Evolutionary conservation across 2,329 filamentous ascomycete genomes (phyloP).

Genomic region (Geoglossum cookeanum): DNA sequence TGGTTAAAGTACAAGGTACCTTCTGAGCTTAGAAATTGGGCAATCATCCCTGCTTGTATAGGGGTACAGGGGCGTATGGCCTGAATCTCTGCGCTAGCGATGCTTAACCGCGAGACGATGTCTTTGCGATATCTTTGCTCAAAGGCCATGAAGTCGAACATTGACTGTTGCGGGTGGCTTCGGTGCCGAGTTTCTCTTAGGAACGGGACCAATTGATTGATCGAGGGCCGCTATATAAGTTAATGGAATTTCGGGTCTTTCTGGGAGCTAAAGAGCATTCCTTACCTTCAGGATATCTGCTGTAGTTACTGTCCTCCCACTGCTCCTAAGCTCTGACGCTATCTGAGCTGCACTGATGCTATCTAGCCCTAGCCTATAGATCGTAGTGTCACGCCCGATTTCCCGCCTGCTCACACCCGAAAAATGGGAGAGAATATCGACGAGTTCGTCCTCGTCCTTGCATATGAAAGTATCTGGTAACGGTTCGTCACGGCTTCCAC

Average conservation of each 20-base stretch:
- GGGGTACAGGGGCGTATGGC: conserved; percentile 58
- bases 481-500: background rate
- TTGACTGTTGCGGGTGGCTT: conserved; percentile 8
- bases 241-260: conserved; percentile 3
- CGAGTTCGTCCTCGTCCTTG: conserved; percentile 31
- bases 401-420: conserved; percentile 29
- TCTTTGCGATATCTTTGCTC: conserved; percentile 22
- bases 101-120: conserved; percentile 16
- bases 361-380: conserved; percentile 78
- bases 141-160: conserved; percentile 31
- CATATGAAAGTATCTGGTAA: conserved; percentile 25
- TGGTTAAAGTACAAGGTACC: conserved; percentile 61
- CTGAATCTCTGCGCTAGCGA: conserved; percentile 27
- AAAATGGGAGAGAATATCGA: conserved; percentile 37
- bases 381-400: conserved; percentile 45
- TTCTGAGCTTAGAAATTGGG: conserved; percentile 47
- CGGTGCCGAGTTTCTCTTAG: conserved; percentile 7
- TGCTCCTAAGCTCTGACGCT: conserved; percentile 43
- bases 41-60: conserved; percentile 62
- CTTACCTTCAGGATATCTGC: conserved; percentile 51
- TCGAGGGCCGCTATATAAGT: conserved; percentile 18
- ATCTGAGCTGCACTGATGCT: conserved; percentile 76
- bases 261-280: background rate
- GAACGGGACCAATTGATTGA: conserved; percentile 17
- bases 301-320: conserved; percentile 40